Conservation (phyloP, 2,329 filamentous ascomycete species). For the Grosmannia serpens region DNA sequence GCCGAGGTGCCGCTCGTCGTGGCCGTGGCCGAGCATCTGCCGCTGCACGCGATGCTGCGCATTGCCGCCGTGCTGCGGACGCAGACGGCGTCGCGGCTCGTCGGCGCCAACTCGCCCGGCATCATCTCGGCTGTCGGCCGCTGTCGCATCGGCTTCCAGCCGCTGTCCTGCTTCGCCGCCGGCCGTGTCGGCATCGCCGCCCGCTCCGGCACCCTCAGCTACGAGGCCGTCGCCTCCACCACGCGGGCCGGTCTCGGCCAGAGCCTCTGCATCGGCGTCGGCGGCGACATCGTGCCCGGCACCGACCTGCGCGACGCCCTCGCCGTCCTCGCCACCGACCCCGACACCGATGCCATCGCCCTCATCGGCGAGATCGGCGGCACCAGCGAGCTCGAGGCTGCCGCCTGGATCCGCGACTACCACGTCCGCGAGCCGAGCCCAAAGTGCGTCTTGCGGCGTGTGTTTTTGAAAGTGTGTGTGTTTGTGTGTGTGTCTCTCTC, state of each 20-base stretch:
- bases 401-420: conserved; percentile 62
- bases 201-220: conserved; percentile 72
- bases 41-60: conserved; percentile 65
- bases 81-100: conserved; percentile 59
- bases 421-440: conserved; percentile 41
- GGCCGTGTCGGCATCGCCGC: conserved; percentile 63
- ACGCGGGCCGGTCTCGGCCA: conserved; percentile 66
- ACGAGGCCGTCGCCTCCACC: conserved; percentile 66
- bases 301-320: conserved; percentile 65
- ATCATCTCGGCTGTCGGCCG: conserved; percentile 68
- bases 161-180: conserved; percentile 59
- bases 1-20: conserved; percentile 69
- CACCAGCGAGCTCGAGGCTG: conserved; percentile 56
- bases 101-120: conserved; percentile 72
- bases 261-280: conserved; percentile 66
- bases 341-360: conserved; percentile 59
- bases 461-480: neutral
- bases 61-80: conserved; percentile 57
- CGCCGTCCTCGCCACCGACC: conserved; percentile 52
- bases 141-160: conserved; percentile 67
- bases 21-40: conserved; percentile 70
- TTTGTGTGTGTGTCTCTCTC: neutral
- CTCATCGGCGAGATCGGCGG: conserved; percentile 65
- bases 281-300: conserved; percentile 63
- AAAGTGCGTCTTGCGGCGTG: conserved; percentile 37